These are phyloP conservation scores for Thielaviopsis musarum DNA, from an alignment of 2,329 filamentous ascomycete species.

Conservation along the genomic window DNA sequence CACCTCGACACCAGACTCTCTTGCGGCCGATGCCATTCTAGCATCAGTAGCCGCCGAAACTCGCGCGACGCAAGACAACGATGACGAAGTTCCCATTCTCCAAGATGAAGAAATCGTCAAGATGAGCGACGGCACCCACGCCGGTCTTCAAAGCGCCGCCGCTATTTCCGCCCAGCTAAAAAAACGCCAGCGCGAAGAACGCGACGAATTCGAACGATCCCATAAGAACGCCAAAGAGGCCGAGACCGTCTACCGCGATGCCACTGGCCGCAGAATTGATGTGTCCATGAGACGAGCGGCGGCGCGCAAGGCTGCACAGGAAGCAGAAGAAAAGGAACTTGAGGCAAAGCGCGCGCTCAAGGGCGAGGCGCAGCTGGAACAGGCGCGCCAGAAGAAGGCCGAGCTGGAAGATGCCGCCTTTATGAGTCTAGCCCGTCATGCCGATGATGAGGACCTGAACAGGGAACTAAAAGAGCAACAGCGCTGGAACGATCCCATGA, in stretches of 20 bases:
- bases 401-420: slow-evolving; percentile 64
- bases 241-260: slow-evolving; percentile 84
- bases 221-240: slow-evolving; percentile 28
- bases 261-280: slow-evolving; percentile 85
- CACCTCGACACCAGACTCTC: slow-evolving; percentile 25
- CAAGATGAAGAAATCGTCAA: slow-evolving; percentile 32
- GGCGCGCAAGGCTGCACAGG: slow-evolving; percentile 45
- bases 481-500: slow-evolving; percentile 91
- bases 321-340: slow-evolving; percentile 55
- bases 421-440: slow-evolving; percentile 61
- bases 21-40: slow-evolving; percentile 64
- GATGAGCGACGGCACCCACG: slow-evolving; percentile 79
- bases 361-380: slow-evolving; percentile 68
- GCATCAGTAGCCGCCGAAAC: slow-evolving; percentile 53
- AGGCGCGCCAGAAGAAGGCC: slow-evolving; percentile 47
- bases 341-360: slow-evolving; percentile 54
- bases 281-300: slow-evolving; percentile 81
- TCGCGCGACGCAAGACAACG: slow-evolving; percentile 29
- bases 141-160: slow-evolving; percentile 70
- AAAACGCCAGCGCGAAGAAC: slow-evolving; percentile 49
- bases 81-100: slow-evolving; percentile 32
- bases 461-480: slow-evolving; percentile 57
- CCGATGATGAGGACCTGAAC: slow-evolving; percentile 81
- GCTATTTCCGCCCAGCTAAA: slow-evolving; percentile 55
- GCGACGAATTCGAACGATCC: slow-evolving; percentile 28